Conservation (phyloP, 257 asterid genomes). For the Penstemon davidsonii region DNA sequence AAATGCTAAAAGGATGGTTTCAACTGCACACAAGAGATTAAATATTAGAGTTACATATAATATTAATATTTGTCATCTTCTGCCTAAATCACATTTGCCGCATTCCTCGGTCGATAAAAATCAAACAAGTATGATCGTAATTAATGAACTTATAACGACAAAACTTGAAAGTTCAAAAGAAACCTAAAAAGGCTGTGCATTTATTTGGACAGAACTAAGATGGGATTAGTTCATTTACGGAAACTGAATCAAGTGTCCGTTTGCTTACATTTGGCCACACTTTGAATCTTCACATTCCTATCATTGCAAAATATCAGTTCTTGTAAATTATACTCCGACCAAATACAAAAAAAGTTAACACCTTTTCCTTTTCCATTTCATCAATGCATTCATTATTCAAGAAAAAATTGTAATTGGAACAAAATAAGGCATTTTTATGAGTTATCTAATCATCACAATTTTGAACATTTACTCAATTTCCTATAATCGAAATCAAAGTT, state of each 20-base stretch:
- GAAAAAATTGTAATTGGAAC: conserved; percentile 4
- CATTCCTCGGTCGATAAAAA: background rate
- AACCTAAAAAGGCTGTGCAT: background rate
- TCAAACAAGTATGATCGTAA: background rate
- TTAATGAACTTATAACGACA: background rate
- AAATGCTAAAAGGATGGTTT: conserved; percentile 91
- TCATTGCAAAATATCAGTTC: background rate
- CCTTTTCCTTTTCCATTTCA: background rate
- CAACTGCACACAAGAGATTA: conserved; percentile 64
- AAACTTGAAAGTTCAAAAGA: conserved; percentile 1
- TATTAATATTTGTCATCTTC: background rate
- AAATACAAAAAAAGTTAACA: background rate
- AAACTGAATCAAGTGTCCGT: conserved; percentile 8
- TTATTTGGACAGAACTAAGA: background rate
- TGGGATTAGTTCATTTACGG: background rate
- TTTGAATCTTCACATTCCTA: conserved; percentile 2
- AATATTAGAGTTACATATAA: conserved; percentile 25
- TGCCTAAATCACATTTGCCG: conserved; percentile 15
- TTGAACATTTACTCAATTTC: conserved; percentile 17
- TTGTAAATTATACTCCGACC: conserved; percentile 6
- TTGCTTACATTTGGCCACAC: background rate
- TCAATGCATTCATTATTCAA: conserved; percentile 1
- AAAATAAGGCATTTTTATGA: background rate
- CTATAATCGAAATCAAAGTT: background rate
- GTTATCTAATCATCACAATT: conserved; percentile 1